Percentiles rank a stretch among this genome's conserved stretches.
Evolutionary conservation across 148 eudicot species (phyloP).

Genomic region (Cornus kousa): DNA sequence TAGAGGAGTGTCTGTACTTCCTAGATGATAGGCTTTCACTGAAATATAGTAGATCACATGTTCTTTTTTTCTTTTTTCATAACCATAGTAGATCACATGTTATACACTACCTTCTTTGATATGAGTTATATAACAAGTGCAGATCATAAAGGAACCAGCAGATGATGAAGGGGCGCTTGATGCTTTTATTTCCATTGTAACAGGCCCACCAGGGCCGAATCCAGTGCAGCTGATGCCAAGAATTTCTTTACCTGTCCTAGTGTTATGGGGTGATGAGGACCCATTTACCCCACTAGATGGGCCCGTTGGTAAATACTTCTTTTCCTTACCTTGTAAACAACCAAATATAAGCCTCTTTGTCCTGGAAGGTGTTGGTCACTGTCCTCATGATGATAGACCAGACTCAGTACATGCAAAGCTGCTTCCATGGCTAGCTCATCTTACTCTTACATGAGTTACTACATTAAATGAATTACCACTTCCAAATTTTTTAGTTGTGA

Average conservation of each 20-base stretch:
- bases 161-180: conserved; percentile 79
- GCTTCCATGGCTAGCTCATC: conserved; percentile 63
- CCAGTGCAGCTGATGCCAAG: conserved; percentile 75
- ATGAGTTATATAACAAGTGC: conserved; percentile 13
- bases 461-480: too few relatives aligned
- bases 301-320: conserved; percentile 89
- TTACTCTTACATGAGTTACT: too few relatives aligned
- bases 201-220: conserved; percentile 93
- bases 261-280: conserved; percentile 89
- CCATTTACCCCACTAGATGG: conserved; percentile 94
- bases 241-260: conserved; percentile 54
- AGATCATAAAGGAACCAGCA: conserved; percentile 84
- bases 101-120: background rate
- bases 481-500: too few relatives aligned
- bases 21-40: too few relatives aligned
- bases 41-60: too few relatives aligned
- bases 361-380: conserved; percentile 87
- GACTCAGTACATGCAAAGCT: conserved; percentile 74
- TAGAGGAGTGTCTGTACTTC: too few relatives aligned
- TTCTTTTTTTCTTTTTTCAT: too few relatives aligned
- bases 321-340: conserved; percentile 42
- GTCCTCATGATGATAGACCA: conserved; percentile 94
- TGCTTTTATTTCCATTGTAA: conserved; percentile 82
- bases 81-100: too few relatives aligned
- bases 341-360: conserved; percentile 55